These are phyloP conservation scores for Pseudoscleropodium purum DNA, from an alignment of 225 moss, liverwort and hornwort genomes.

Conservation along the genomic window DNA sequence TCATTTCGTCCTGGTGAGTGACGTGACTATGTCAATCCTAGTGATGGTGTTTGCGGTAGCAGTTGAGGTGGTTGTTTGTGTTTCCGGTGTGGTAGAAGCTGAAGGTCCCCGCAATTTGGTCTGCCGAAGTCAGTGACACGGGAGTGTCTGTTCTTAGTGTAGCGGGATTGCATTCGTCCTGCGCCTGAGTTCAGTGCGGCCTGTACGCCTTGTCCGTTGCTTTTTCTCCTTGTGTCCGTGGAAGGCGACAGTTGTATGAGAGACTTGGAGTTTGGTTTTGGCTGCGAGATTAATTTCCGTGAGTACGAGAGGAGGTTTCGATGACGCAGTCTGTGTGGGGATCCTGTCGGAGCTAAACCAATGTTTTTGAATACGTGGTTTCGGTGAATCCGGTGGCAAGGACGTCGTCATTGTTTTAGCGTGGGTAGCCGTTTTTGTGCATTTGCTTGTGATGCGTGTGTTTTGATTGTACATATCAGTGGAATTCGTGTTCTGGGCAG, in stretches of 20 bases:
- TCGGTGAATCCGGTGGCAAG: not conserved
- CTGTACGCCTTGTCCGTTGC: not conserved
- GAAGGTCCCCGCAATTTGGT: not conserved
- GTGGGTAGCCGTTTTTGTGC: not conserved
- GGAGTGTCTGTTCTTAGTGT: not conserved
- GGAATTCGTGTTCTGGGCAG: not conserved
- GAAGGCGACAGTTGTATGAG: not conserved
- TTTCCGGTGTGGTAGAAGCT: not conserved
- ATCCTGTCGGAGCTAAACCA: not conserved
- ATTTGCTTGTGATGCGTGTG: not conserved
- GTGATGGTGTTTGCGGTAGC: not conserved
- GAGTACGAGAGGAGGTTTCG: not conserved
- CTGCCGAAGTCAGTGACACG: not conserved
- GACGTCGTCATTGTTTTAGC: not conserved
- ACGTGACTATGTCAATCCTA: slow-evolving; percentile 5
- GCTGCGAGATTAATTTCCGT: not conserved
- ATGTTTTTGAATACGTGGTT: not conserved
- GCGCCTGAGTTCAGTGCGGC: not conserved
- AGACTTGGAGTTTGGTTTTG: not conserved
- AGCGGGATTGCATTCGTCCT: not conserved
- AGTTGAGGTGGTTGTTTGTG: slow-evolving; percentile 2
- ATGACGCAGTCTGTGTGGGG: not conserved
- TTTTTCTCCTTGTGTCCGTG: not conserved
- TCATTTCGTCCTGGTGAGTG: slow-evolving; percentile 53
- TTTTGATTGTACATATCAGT: not conserved